These are phyloP conservation scores for Stentor roeselii DNA, from an alignment of 73 alveolate species.

Conservation along the genomic window DNA sequence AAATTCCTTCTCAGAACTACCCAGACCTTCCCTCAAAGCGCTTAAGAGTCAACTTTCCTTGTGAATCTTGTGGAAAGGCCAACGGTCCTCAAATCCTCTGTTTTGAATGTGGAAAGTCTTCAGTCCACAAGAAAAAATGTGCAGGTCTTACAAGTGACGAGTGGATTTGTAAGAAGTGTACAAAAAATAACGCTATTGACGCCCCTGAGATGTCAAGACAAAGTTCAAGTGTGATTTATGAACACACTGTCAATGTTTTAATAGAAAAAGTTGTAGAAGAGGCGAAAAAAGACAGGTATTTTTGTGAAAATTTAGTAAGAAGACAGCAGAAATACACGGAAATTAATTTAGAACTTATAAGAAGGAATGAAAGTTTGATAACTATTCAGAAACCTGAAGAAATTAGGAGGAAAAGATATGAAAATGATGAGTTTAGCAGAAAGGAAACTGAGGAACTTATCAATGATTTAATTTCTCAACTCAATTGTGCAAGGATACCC, in stretches of 20 bases:
- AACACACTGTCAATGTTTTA: neutral
- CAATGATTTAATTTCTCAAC: neutral
- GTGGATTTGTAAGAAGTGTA: neutral
- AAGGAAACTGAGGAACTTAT: neutral
- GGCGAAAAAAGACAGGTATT: neutral
- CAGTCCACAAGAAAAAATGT: conserved; percentile 7
- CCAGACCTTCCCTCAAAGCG: neutral
- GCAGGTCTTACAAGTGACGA: neutral
- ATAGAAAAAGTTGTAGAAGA: neutral
- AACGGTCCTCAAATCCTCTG: conserved; percentile 7
- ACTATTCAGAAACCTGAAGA: neutral
- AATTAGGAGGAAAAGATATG: neutral
- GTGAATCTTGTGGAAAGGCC: neutral
- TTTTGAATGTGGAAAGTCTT: neutral
- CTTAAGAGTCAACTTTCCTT: neutral
- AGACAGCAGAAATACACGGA: neutral
- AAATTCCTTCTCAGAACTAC: neutral
- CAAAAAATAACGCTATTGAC: neutral
- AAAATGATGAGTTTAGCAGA: neutral
- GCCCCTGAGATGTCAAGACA: neutral
- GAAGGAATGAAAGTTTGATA: neutral
- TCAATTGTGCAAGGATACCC: neutral
- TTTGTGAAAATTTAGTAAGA: neutral
- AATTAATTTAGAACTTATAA: neutral
- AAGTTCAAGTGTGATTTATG: neutral